These are phyloP conservation scores for Bromus sterilis DNA, from an alignment of 176 grass and related monocot species.

Conservation along the genomic window DNA sequence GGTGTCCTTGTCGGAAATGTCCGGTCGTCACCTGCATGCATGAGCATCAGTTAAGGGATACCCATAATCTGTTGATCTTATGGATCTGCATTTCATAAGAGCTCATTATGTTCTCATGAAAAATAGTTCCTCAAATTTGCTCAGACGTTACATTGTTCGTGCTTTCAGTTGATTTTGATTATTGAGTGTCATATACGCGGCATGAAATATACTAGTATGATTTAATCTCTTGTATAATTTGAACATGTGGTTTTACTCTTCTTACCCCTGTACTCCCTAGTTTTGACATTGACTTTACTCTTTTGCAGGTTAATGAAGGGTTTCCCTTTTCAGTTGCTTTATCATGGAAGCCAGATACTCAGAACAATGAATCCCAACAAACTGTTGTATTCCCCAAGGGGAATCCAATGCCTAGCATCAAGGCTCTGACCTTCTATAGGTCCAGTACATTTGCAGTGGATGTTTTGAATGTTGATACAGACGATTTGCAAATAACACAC, in stretches of 20 bases:
- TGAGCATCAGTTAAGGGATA: background rate
- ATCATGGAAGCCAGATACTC: slow-evolving; percentile 66
- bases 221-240: background rate
- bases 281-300: background rate
- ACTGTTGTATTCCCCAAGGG: slow-evolving; percentile 81
- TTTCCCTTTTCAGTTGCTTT: slow-evolving; percentile 82
- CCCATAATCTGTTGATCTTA: background rate
- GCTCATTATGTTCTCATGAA: background rate
- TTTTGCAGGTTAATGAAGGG: slow-evolving; percentile 67
- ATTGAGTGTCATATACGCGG: background rate
- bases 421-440: slow-evolving; percentile 70
- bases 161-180: background rate
- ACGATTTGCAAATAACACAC: slow-evolving; percentile 33
- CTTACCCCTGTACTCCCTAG: background rate
- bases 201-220: background rate
- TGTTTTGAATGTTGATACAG: slow-evolving; percentile 45
- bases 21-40: too few relatives aligned
- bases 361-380: slow-evolving; percentile 43
- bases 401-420: slow-evolving; percentile 63
- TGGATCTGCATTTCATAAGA: background rate
- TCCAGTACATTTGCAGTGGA: slow-evolving; percentile 66
- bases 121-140: background rate
- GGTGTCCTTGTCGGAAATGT: background rate
- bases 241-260: background rate
- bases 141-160: background rate